Evolutionary conservation across 2,329 filamentous ascomycete species (phyloP), one percentile per base, ranked within the genome.

Genomic region (Eutypa lata): DNA sequence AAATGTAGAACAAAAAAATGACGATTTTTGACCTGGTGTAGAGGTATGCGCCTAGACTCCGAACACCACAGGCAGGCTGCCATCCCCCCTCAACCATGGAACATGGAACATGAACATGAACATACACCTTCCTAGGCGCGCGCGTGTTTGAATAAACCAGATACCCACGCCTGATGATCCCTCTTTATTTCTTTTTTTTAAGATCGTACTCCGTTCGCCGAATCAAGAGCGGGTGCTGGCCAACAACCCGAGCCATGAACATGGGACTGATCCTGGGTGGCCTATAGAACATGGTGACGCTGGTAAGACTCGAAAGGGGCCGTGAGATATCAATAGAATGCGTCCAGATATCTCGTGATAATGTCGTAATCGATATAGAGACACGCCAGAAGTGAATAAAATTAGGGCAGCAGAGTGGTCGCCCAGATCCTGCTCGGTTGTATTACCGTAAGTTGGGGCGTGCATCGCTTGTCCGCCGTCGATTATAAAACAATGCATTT

Each of bases 401-500:
- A 38, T 38, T 38, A 38, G n/a, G 13, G 13, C 35, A 38, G 16
- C n/a, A 38, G n/a, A 38, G 35, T 18, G 35, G n/a, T 38, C 35
- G 35, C n/a, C 13, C 13, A 38, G n/a, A 38, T 6, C 35, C 22
- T 19, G 22, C 42, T 45, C 21, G 21, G 22, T 28, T 45, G 42
- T 11, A 28, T 24, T 18, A 26, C 42, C 14, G 21, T 28, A n/a
- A 21, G 24, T 45, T n/a, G n/a, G n/a, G 42, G 14, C 16, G 31
- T 47, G 31, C 37, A 24, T 33, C 53, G 47, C 40, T 38, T 49
- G 53, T 54, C 31, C 22, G 35, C 35, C 28, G 16, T 24, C 51
- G 54, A 52, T 70, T 72, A 75, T 74, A 75, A 71, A 69, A 75
- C 70, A 57, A 73, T 67, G 58, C 74, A 77, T 47, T 54, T 74